These are phyloP conservation scores for Punica granatum DNA, from an alignment of 345 rosid species.

Conservation along the genomic window DNA sequence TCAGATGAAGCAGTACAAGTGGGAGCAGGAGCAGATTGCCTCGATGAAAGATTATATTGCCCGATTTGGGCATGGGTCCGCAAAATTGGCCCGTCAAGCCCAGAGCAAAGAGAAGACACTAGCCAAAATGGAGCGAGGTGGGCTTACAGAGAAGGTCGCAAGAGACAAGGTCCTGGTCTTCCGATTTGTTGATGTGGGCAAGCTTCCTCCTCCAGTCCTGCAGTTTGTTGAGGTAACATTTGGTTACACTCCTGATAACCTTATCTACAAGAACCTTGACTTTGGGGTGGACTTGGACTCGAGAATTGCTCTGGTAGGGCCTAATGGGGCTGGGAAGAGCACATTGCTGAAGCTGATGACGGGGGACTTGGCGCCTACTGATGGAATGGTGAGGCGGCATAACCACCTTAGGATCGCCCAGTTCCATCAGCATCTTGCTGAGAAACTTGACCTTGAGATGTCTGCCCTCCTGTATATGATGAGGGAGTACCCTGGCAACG, in stretches of 20 bases:
- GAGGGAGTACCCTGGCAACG: constrained; percentile 80
- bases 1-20: constrained; percentile 97
- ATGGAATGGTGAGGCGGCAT: constrained; percentile 98
- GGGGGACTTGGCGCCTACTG: constrained; percentile 70
- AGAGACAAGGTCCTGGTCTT: constrained; percentile 79
- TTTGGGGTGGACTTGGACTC: constrained; percentile 97
- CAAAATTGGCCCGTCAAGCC: constrained; percentile 97
- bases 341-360: constrained; percentile 97
- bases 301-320: constrained; percentile 89
- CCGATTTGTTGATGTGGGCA: constrained; percentile 87
- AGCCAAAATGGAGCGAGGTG: constrained; percentile 99
- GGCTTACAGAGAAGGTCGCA: constrained; percentile 78
- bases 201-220: constrained; percentile 96
- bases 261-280: constrained; percentile 77
- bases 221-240: constrained; percentile 94
- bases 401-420: constrained; percentile 93
- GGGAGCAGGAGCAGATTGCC: constrained; percentile 99
- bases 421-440: constrained; percentile 91
- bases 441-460: constrained; percentile 80
- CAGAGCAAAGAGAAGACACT: constrained; percentile 99
- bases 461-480: constrained; percentile 87
- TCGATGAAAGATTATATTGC: constrained; percentile 99
- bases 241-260: constrained; percentile 82
- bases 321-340: constrained; percentile 98
- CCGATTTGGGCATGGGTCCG: constrained; percentile 97